Evolutionary conservation across 371 early-diverging fungal species (phyloP).

Genomic region (Mortierella sp.): DNA sequence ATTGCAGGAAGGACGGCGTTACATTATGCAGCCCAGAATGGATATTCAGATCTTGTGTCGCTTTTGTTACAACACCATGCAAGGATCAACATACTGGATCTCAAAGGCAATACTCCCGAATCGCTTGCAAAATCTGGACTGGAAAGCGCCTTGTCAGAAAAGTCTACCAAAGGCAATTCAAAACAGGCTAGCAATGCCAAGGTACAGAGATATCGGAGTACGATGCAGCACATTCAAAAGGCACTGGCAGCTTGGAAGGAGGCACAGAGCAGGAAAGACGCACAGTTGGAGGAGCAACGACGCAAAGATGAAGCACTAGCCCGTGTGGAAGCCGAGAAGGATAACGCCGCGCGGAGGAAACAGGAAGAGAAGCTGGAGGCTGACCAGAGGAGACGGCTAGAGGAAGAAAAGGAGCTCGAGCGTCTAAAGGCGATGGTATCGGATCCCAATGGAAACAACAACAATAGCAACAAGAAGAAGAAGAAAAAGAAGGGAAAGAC

Average conservation of each 20-base stretch:
- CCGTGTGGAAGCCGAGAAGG: slow-evolving; percentile 52
- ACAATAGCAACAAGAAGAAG: slow-evolving; percentile 39
- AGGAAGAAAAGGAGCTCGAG: slow-evolving; percentile 52
- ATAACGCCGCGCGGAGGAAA: slow-evolving; percentile 46
- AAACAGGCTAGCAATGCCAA: slow-evolving; percentile 39
- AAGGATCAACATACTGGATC: slow-evolving; percentile 42
- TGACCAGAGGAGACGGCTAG: slow-evolving; percentile 40
- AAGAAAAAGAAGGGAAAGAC: slow-evolving; percentile 51
- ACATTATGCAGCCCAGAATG: slow-evolving; percentile 52
- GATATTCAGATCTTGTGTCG: slow-evolving; percentile 44
- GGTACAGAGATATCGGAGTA: slow-evolving; percentile 27
- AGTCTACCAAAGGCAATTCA: slow-evolving; percentile 26
- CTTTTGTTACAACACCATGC: slow-evolving; percentile 49
- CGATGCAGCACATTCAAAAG: slow-evolving; percentile 52
- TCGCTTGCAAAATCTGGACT: slow-evolving; percentile 47
- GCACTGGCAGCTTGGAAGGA: slow-evolving; percentile 41
- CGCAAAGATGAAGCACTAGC: slow-evolving; percentile 50
- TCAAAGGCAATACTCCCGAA: slow-evolving; percentile 51
- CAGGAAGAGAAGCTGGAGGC: slow-evolving; percentile 55
- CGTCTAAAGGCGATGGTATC: slow-evolving; percentile 46
- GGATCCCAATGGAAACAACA: slow-evolving; percentile 38
- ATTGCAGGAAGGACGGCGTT: slow-evolving; percentile 36
- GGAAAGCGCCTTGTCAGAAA: slow-evolving; percentile 36
- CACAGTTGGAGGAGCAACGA: slow-evolving; percentile 47
- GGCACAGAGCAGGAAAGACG: slow-evolving; percentile 51